Evolutionary conservation across 176 grass and related monocot species (phyloP).

Genomic region (Avena eriantha): DNA sequence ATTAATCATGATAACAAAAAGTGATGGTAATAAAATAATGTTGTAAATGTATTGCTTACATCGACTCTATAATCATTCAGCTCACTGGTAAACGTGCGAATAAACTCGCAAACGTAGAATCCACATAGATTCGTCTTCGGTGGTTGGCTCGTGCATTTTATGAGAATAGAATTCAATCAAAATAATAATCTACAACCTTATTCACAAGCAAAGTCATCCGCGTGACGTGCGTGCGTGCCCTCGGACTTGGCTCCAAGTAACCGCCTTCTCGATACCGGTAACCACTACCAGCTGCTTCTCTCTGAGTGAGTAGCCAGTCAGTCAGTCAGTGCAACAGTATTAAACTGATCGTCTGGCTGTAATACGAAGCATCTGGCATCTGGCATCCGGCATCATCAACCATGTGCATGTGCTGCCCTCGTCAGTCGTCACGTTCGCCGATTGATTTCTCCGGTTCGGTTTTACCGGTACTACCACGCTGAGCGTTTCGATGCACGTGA

Average conservation of each 20-base stretch:
- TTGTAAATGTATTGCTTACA: no score
- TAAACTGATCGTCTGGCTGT: not conserved
- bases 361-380: not conserved
- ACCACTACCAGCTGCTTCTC: not conserved
- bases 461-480: constrained; percentile 28
- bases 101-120: no score
- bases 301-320: not conserved
- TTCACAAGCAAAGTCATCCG: no score
- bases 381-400: constrained; percentile 16
- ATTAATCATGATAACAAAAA: no score
- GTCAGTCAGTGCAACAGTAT: not conserved
- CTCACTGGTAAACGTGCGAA: no score
- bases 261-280: not conserved
- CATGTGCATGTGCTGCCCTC: not conserved
- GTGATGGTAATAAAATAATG: no score
- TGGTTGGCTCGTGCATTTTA: no score
- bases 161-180: no score
- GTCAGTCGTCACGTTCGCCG: not conserved
- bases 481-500: constrained; percentile 30
- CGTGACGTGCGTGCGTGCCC: not conserved
- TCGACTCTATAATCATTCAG: no score
- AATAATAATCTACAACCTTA: no score
- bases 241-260: not conserved
- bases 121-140: no score
- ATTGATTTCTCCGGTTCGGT: constrained; percentile 28